Evolutionary conservation across 2,329 filamentous ascomycete species (phyloP), one percentile per base, ranked within the genome.

Genomic region (Xylariaceae sp.): DNA sequence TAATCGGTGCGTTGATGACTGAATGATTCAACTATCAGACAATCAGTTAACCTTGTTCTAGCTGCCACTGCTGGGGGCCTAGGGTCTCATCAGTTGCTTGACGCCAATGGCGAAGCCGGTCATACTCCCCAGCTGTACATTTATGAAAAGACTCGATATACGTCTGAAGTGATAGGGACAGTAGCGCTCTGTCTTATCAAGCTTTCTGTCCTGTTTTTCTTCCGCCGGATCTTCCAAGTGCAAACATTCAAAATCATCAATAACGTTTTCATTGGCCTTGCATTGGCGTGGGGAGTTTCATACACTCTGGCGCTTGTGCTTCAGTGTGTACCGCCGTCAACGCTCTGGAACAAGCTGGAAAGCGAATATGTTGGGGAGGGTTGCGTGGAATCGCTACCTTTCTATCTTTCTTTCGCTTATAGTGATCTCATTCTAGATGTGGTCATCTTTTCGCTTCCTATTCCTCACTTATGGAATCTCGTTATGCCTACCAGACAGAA

Each of bases 61-160:
- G 58, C 54, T n/a, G 38, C 57, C 3, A 56, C 42, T 9, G 34
- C 31, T 4, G 58, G 53, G 13, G 58, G 54, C 1, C 31, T 60
- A 2, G 58, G 58, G 2, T 33, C 42, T 9, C 58, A 56, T 31
- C 52, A 59, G 28, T 18, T 46, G 31, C 50, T 51, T 2, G 52
- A 50, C 14, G 50, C 50, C n/a, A 33, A 59, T 13, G 56, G 56
- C 31, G 5, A 50, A 12, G 34, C 48, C 5, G 52, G 48, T 10
- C 56, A 59, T 9, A 60, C 56, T 10, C 18, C 43, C 9, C 53
- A 56, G 28, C 50, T 60, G 2, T 48, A 46, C 31, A 22, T 56
- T 5, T 59, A 59, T 45, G 53, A 57, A 47, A 56, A 59, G 53
- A 56, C 55, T n/a, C 42, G 50, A 19, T 60, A 59, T 19, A 41